Conservation (phyloP, 2,329 filamentous ascomycete species). For the Incumbomyces delicatus region DNA sequence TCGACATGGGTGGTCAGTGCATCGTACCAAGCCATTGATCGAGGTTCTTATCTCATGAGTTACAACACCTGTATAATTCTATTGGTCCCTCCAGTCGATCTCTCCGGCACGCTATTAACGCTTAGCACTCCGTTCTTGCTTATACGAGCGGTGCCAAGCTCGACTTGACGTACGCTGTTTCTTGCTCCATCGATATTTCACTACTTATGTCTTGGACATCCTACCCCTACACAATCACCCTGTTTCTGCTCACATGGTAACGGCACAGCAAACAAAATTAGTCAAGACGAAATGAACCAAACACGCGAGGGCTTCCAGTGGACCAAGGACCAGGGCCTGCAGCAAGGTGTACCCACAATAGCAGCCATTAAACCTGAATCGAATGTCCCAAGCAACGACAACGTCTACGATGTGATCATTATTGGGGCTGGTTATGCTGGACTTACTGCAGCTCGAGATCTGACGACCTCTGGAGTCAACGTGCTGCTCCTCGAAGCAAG, state of each 20-base stretch:
- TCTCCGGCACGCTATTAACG: too few relatives aligned
- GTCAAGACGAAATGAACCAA: constrained; percentile 7
- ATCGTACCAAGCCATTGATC: too few relatives aligned
- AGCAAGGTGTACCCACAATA: constrained; percentile 15
- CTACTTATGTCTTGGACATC: too few relatives aligned
- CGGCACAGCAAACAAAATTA: too few relatives aligned
- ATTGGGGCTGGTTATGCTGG: constrained; percentile 36
- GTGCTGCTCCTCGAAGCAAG: constrained; percentile 16
- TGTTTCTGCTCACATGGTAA: background rate
- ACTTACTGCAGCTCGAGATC: constrained; percentile 27
- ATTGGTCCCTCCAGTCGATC: too few relatives aligned
- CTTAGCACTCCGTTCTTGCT: too few relatives aligned
- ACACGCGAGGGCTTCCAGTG: constrained; percentile 20
- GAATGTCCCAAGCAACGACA: constrained; percentile 17
- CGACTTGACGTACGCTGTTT: too few relatives aligned
- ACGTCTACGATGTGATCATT: constrained; percentile 32
- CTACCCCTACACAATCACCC: background rate
- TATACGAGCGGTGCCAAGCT: too few relatives aligned
- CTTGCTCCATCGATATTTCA: too few relatives aligned
- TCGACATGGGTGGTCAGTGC: too few relatives aligned
- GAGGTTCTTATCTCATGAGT: too few relatives aligned
- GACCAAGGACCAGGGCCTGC: constrained; percentile 18
- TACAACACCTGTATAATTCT: too few relatives aligned
- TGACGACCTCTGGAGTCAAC: constrained; percentile 8
- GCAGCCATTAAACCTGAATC: constrained; percentile 13